Conservation (phyloP, 2,329 filamentous ascomycete species). For the Ophiostoma quercus region DNA sequence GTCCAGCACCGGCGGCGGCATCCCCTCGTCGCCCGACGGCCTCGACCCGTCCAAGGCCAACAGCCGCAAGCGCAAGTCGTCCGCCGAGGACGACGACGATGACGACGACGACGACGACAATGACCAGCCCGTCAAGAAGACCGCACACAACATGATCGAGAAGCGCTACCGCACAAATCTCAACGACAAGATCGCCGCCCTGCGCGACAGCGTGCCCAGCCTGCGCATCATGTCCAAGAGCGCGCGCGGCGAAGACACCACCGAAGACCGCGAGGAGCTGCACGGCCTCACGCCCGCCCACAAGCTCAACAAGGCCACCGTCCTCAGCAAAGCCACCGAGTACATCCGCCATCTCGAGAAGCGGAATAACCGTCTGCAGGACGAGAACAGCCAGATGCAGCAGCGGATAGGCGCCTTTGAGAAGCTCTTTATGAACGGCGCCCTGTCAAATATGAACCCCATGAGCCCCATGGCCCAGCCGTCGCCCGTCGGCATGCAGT, state of each 20-base stretch:
- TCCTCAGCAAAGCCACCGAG: constrained; percentile 90
- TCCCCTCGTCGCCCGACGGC: constrained; percentile 57
- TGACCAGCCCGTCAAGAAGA: constrained; percentile 68
- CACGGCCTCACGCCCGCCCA: constrained; percentile 81
- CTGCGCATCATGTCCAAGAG: constrained; percentile 77
- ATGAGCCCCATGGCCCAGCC: constrained; percentile 50
- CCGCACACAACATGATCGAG: constrained; percentile 96
- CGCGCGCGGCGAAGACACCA: constrained; percentile 60
- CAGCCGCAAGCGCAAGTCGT: constrained; percentile 65
- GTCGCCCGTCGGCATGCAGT: constrained; percentile 48
- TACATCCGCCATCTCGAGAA: constrained; percentile 94
- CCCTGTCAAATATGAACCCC: constrained; percentile 53
- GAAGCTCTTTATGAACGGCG: constrained; percentile 73
- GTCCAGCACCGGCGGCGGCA: constrained; percentile 47
- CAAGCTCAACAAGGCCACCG: constrained; percentile 97
- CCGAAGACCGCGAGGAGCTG: constrained; percentile 71
- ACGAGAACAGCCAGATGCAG: constrained; percentile 77
- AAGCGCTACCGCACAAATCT: constrained; percentile 94
- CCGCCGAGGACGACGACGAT: constrained; percentile 55
- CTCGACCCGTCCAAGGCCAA: constrained; percentile 41
- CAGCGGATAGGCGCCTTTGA: constrained; percentile 68
- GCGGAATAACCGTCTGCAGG: constrained; percentile 72
- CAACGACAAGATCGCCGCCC: constrained; percentile 91
- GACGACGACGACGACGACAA: constrained; percentile 57
- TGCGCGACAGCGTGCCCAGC: constrained; percentile 87